Evolutionary conservation across 108 stramenopile genomes (phyloP), one percentile per base, ranked within the genome.

Genomic region (Discostella stelligeroides): DNA sequence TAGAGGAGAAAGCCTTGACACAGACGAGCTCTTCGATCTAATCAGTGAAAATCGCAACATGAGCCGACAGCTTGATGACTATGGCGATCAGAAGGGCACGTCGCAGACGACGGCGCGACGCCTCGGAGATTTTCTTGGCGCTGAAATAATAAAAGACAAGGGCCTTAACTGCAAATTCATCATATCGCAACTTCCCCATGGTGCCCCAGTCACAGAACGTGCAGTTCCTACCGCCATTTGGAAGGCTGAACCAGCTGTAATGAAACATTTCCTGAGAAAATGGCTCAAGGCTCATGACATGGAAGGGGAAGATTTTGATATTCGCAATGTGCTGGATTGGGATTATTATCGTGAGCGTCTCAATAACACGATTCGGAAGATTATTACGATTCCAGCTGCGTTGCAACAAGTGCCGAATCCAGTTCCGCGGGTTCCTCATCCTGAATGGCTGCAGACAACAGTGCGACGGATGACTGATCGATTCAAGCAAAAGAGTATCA

Each of bases 371-470:
- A 96, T 99, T 60, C 97, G 94, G 61, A 99, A 99, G 82, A 98
- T 99, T 75, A 96, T 99, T 50, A 99, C 98, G 14, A 98, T 99
- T 56, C 99, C 99, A 18, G 99, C 99, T 21, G 99, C 97, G 5
- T 76, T 98, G 71, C 99, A 99, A 66, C 92, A 94, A 43, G 82
- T 98, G 9, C 58, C 63, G 0, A 99, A 99, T 85, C 99, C 99
- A 24, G 96, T 97, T 7, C 97, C 98, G 0, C 82, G 97, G 7
- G 89, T 98, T 3, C 67, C 83, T 8, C 99, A 98, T 82, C 99
- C 99, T 27, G 95, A 88, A 11, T 99, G 99, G 99, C 85, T 99
- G 30, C 75, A 84, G 18, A 82, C 83, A 23, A 92, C 87, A 50
- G 96, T 99, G 40, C 74, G 88, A 37, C 82, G 89, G 70, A 59